Percentiles rank a stretch among this genome's conserved stretches.
These are phyloP conservation scores for Coemansia sp. DNA, from an alignment of 192 early-diverging fungal species.

Conservation along the genomic window DNA sequence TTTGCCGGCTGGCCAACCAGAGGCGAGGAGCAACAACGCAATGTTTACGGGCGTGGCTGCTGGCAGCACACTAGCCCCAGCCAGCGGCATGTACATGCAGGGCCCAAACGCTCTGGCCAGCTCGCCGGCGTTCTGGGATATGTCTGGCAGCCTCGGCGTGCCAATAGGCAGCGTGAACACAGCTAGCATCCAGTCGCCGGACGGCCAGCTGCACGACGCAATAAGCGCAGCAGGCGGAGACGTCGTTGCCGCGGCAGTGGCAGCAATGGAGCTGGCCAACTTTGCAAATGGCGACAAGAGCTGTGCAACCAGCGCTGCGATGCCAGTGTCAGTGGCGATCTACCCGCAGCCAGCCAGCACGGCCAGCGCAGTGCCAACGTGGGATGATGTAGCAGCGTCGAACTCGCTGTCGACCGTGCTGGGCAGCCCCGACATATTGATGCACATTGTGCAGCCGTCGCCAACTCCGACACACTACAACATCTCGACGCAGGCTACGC, in stretches of 20 bases:
- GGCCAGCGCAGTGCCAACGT: slow-evolving; percentile 6
- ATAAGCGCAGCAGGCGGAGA: slow-evolving; percentile 1
- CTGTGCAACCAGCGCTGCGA: background rate
- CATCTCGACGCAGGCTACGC: slow-evolving; percentile 34
- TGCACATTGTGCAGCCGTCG: slow-evolving; percentile 44
- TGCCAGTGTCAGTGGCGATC: slow-evolving; percentile 18
- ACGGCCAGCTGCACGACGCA: background rate
- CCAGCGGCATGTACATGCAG: background rate
- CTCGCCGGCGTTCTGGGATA: slow-evolving; percentile 36
- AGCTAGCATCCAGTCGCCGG: slow-evolving; percentile 3
- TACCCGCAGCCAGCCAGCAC: slow-evolving; percentile 24
- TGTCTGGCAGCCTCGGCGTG: slow-evolving; percentile 9
- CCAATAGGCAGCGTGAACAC: background rate
- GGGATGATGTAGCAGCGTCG: slow-evolving; percentile 21
- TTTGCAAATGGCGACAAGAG: background rate
- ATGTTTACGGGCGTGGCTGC: background rate
- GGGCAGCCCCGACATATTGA: slow-evolving; percentile 34
- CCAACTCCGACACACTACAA: slow-evolving; percentile 28
- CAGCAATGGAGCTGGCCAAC: slow-evolving; percentile 11
- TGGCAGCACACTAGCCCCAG: slow-evolving; percentile 3
- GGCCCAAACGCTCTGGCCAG: background rate
- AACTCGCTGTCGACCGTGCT: slow-evolving; percentile 32
- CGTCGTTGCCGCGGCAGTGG: background rate
- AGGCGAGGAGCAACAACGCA: background rate
- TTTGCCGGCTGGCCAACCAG: background rate